Evolutionary conservation across 2,329 filamentous ascomycete species (phyloP).

Genomic region (Ophiostoma triangulosporum): DNA sequence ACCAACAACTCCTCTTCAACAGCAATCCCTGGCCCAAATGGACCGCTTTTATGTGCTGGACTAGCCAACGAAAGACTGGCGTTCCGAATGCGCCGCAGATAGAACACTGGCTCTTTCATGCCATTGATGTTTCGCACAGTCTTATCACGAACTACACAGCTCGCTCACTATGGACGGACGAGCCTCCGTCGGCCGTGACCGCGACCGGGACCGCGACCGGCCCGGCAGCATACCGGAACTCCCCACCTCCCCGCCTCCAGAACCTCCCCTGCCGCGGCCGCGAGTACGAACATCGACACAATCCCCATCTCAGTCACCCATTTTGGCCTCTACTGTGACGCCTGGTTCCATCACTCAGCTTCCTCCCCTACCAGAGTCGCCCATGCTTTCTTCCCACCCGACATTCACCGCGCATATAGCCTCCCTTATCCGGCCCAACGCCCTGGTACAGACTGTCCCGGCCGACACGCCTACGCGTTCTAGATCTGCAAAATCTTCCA

Average conservation of each 20-base stretch:
- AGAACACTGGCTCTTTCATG: background rate
- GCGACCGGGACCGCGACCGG: conserved; percentile 9
- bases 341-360: conserved; percentile 8
- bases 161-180: conserved; percentile 18
- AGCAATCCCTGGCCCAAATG: conserved; percentile 1
- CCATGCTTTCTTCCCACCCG: conserved; percentile 12
- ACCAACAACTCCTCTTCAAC: background rate
- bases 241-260: conserved; percentile 2
- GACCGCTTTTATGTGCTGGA: conserved; percentile 3
- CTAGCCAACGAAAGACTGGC: background rate
- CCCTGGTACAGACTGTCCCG: background rate
- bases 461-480: background rate
- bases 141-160: background rate
- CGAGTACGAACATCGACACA: conserved; percentile 7
- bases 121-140: background rate
- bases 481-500: background rate
- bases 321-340: background rate
- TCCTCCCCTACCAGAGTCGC: conserved; percentile 18
- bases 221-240: background rate
- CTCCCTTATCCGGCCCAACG: conserved; percentile 16
- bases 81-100: background rate
- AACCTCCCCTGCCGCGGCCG: conserved; percentile 9
- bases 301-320: background rate
- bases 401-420: conserved; percentile 15
- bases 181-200: conserved; percentile 17